Conservation (phyloP, 2,329 filamentous ascomycete genomes). For the Phyllosticta ampelicida region DNA sequence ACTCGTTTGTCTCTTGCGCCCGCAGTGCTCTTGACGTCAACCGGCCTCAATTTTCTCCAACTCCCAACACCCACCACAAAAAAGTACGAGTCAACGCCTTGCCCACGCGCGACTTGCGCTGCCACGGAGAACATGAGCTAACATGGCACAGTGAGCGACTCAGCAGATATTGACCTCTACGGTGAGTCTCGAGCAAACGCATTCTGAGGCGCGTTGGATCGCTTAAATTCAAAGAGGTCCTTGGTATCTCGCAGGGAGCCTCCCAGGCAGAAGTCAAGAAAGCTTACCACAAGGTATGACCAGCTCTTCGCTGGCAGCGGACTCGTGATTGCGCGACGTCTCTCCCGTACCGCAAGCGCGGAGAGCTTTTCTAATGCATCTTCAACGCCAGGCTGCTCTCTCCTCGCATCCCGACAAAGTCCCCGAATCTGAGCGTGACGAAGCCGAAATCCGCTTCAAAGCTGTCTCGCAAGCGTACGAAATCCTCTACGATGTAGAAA, state of each 20-base stretch:
- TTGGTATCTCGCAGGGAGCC: conserved; percentile 63
- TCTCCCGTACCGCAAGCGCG: too few species aligned
- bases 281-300: conserved; percentile 79
- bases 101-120: background rate
- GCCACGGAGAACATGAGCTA: background rate
- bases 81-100: conserved; percentile 13
- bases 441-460: conserved; percentile 89
- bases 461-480: conserved; percentile 89
- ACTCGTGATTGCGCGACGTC: background rate
- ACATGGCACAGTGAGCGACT: conserved; percentile 18
- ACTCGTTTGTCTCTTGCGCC: background rate
- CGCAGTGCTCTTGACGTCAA: background rate
- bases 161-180: conserved; percentile 50
- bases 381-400: conserved; percentile 57
- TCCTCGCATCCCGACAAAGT: conserved; percentile 94
- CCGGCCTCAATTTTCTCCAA: background rate
- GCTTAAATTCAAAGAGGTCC: conserved; percentile 51
- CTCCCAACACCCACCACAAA: background rate
- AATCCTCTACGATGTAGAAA: conserved; percentile 92
- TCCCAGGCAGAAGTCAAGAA: conserved; percentile 81
- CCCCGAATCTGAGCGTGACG: conserved; percentile 69
- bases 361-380: conserved; percentile 7
- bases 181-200: conserved; percentile 20
- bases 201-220: background rate
- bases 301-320: background rate